Evolutionary conservation across 2,329 filamentous ascomycete genomes (phyloP), one percentile per base, ranked within the genome.

Genomic region (Aspergillus fructus): DNA sequence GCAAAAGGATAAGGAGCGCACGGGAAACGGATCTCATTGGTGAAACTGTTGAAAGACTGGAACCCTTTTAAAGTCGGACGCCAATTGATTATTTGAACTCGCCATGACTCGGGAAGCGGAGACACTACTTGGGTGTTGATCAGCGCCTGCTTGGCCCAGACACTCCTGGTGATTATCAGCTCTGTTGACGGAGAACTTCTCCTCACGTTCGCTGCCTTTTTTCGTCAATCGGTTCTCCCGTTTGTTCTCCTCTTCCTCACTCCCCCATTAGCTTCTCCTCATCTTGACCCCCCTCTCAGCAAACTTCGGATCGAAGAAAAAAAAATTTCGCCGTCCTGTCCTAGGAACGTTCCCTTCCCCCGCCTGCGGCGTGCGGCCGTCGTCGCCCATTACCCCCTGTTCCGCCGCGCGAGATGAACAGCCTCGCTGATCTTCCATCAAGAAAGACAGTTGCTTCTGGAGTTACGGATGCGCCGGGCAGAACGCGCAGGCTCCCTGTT

Each of bases 401-500:
- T 62, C 56, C 49, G 55, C 57, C 63, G 65, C 68, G 59, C 68
- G 64, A 66, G 51, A 77, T 77, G 75, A 76, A 69, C 64, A 64
- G 74, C 64, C 66, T 77, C 59, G 73, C 73, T 61, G 75, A 77
- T 62, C 68, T 69, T 49, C 74, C 73, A 41, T 65, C 73, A 41
- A 75, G 78, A 67, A 80, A 75, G 63, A 76, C 78, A 42, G 80
- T 82, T 37, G 47, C 60, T 62, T 67, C 78, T 59, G 71, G 71
- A 67, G 56, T 68, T 52, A 59, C 68, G 62, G 69, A 76, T 71
- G 74, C 71, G 65, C 72, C 71, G 48, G 71, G 75, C 56, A 77
- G 79, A 62, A 77, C 80, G 68, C 79, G 80, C 68, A 79, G 79
- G 47, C 79, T 83, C 47, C 79, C 81, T 49, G 78, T 83, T 58